A percentile compares a stretch with the other conserved stretches of the same genome.
These are phyloP conservation scores for Puccinellia tenuiflora DNA, from an alignment of 176 grass and related monocot species.

Conservation along the genomic window DNA sequence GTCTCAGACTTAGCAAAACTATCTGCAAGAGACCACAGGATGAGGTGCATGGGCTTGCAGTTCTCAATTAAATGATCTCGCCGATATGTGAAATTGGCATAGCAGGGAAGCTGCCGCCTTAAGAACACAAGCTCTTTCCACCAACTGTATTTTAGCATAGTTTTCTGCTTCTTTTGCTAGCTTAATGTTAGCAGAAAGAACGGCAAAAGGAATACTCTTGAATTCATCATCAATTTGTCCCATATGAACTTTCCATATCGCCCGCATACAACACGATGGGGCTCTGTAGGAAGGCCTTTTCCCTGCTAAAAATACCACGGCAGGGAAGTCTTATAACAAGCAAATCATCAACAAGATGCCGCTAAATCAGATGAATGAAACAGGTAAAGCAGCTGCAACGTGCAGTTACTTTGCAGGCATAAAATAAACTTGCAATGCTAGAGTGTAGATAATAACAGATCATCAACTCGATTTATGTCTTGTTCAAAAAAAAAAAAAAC, in stretches of 20 bases:
- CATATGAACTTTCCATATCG: slow-evolving; percentile 47
- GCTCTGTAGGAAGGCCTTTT: background rate
- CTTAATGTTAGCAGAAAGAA: slow-evolving; percentile 9
- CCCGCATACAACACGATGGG: background rate
- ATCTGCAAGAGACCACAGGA: background rate
- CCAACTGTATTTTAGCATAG: background rate
- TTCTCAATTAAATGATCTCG: background rate
- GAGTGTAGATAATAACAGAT: background rate
- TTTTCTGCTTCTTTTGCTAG: slow-evolving; percentile 6
- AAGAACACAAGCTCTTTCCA: background rate
- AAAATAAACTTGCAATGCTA: background rate
- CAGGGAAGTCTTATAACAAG: slow-evolving; percentile 24
- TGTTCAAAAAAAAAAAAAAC: too few relatives aligned
- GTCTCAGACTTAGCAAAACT: slow-evolving; percentile 33
- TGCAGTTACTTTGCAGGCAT: background rate
- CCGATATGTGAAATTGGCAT: slow-evolving; percentile 1
- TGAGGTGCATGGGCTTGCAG: background rate
- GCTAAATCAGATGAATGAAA: background rate
- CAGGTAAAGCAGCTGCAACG: slow-evolving; percentile 3
- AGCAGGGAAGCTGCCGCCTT: background rate
- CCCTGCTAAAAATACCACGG: slow-evolving; percentile 40
- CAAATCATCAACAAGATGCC: background rate
- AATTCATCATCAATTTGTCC: slow-evolving; percentile 38
- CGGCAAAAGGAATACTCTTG: slow-evolving; percentile 32
- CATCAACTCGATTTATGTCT: background rate